phyloP scores from a whole-genome alignment of 139 green algal genomes.

The Coccomyxa sp. region DNA sequence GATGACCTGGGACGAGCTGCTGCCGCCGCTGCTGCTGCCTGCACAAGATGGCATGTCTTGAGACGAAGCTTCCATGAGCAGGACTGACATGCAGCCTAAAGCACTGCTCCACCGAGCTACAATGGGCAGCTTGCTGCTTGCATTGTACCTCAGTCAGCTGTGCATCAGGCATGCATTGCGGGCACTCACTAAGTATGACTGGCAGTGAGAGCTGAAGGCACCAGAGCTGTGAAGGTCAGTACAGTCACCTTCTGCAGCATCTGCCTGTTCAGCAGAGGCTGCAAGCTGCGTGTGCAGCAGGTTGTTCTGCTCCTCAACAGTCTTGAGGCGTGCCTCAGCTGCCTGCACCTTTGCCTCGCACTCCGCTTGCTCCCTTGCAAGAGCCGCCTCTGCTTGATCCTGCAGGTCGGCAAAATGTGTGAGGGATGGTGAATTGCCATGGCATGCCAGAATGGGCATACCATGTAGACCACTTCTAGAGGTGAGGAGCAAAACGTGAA shows the following conservation, averaged over 20 bases:
- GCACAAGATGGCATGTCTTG: no score
- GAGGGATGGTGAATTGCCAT: background rate
- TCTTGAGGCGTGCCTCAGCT: background rate
- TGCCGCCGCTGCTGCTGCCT: no score
- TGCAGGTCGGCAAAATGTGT: background rate
- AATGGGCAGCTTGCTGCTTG: background rate
- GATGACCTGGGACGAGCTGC: slow-evolving; percentile 33
- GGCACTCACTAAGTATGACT: no score
- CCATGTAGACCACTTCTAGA: no score
- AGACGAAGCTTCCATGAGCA: no score
- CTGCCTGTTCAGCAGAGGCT: slow-evolving; percentile 12
- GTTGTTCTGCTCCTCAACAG: slow-evolving; percentile 33
- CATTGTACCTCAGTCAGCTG: background rate
- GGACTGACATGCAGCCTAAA: no score
- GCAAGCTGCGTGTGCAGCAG: slow-evolving; percentile 46
- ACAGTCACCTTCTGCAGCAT: background rate
- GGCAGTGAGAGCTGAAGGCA: no score
- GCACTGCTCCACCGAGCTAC: background rate
- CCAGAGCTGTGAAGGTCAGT: background rate
- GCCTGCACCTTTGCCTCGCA: slow-evolving; percentile 13
- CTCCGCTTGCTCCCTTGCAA: slow-evolving; percentile 5
- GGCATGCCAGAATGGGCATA: background rate
- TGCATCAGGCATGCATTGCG: no score
- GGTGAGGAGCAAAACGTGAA: no score
- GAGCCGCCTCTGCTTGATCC: background rate